Base-by-base conservation (phyloP, 2,329 filamentous ascomycete genomes). In the Coniochaeta sp. region DNA sequence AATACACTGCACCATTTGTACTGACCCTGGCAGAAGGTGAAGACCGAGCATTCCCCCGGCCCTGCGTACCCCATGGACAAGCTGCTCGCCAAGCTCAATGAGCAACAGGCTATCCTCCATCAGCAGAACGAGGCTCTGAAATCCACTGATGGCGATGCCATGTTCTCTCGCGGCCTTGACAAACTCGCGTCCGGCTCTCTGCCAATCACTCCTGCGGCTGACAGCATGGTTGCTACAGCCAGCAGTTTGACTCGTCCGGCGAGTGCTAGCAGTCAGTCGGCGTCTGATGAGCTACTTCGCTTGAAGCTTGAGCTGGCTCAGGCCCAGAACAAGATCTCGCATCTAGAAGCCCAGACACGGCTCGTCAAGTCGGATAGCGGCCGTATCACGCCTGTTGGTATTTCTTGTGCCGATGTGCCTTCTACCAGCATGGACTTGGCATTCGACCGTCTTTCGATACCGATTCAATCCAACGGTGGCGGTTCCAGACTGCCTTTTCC, bases 221-320 rank as follows among this genome's bases (percentile, higher is more conserved):
- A 88, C 16, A 38, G 58, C 58, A 75, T 74, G 26, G 81, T 83
- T 62, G 72, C 75, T 55, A 73, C 73, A 28, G 78, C 79, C 17
- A 77, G 75, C 26, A 77, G 81, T 1, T 76, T 77, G n/a, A 80
- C 78, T 58, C 78, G 79, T 40, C 77, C 82, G 44, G 77, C 83
- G 26, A 87, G 81, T 68, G 76, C 77, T 43, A 72, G 73, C 8
- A 77, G 80, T 31, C 79, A 80, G 47, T 67, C 68, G 59, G 70
- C 72, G 56, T 71, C 75, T 58, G 83, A 85, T 33, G 88, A 91
- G 70, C 75, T 92, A 31, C 75, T 85, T 62, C 85, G 84, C 58
- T 78, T 93, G 61, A 90, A 89, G 76, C 74, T 86, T 58, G 85
- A 92, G 73, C 82, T 93, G 58, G 87, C 87, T 50, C 81, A 86